phyloP scores from a whole-genome alignment of 148 eudicot genomes.

The Silene latifolia region DNA sequence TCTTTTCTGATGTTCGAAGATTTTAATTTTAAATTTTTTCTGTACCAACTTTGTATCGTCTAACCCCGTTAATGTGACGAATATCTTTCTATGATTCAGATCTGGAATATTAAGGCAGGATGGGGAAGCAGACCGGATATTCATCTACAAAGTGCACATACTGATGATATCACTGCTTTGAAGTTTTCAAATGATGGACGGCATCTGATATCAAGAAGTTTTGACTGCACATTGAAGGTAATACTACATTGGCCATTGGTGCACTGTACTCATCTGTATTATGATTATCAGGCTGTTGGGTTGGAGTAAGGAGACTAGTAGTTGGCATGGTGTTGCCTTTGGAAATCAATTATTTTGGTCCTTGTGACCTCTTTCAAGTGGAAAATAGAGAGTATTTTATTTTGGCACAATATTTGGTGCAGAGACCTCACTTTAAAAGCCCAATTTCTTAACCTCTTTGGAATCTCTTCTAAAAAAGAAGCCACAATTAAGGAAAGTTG shows the following conservation, averaged over 20 bases:
- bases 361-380: too few species aligned
- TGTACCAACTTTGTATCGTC: background rate
- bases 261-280: background rate
- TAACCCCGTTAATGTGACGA: background rate
- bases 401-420: too few species aligned
- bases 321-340: too few species aligned
- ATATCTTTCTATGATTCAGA: conserved; percentile 33
- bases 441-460: too few species aligned
- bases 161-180: conserved; percentile 85
- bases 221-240: conserved; percentile 86
- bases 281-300: background rate
- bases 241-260: background rate
- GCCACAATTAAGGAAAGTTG: too few species aligned
- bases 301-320: too few species aligned
- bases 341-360: too few species aligned
- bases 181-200: conserved; percentile 88
- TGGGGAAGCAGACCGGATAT: conserved; percentile 98
- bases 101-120: conserved; percentile 92
- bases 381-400: too few species aligned
- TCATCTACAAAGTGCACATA: conserved; percentile 57
- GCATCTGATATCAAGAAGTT: conserved; percentile 79
- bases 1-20: background rate
- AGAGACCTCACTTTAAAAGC: too few species aligned
- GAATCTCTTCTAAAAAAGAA: too few species aligned
- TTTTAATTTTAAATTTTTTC: background rate